A percentile compares a stretch with the other conserved stretches of the same genome.
Evolutionary conservation across 2,329 filamentous ascomycete species (phyloP).

Genomic region (Aspergillus melleus): DNA sequence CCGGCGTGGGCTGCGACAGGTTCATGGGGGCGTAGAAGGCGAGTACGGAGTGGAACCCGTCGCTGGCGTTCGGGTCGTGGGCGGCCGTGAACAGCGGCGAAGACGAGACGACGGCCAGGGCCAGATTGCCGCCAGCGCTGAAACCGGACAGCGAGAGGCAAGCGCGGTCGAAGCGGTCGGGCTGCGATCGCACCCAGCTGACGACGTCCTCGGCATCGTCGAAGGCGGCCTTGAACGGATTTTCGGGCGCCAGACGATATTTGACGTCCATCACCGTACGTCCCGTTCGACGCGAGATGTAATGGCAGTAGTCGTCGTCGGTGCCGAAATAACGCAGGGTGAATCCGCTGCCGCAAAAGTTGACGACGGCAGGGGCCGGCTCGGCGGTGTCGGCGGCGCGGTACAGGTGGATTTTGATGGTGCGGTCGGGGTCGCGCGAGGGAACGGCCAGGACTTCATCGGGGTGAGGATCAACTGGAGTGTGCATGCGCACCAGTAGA

Average conservation of each 20-base stretch:
- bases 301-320: not conserved
- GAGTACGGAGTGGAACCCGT: not conserved
- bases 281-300: not conserved
- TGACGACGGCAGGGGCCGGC: not conserved
- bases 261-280: not conserved
- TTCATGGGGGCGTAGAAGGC: not conserved
- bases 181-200: not conserved
- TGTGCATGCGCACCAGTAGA: not conserved
- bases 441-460: not conserved
- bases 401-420: not conserved
- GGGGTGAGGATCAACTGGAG: not conserved
- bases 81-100: not conserved
- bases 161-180: not conserved
- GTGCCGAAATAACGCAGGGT: not conserved
- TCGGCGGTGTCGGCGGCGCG: not conserved
- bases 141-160: not conserved
- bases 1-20: not conserved
- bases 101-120: not conserved
- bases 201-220: not conserved
- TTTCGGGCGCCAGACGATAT: not conserved
- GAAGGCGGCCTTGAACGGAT: not conserved
- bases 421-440: not conserved
- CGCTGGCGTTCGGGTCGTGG: not conserved
- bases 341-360: not conserved
- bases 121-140: not conserved